Percentiles rank a stretch among this genome's conserved stretches.
Evolutionary conservation across 805 yeast species (phyloP).

Genomic region (Yamadazyma sp.): DNA sequence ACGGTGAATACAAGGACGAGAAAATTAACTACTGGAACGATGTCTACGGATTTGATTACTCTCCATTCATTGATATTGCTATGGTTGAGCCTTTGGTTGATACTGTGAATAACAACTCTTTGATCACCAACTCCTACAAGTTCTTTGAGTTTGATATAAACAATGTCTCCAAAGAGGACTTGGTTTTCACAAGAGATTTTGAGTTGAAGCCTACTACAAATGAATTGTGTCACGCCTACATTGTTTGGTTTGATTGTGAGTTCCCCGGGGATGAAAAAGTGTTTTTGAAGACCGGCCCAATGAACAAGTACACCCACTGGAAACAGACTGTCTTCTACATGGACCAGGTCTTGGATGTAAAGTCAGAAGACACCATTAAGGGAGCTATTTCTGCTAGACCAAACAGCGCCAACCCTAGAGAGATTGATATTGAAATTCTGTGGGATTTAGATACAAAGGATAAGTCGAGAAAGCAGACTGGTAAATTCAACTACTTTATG

Average conservation of each 20-base stretch:
- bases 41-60: conserved; percentile 94
- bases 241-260: conserved; percentile 93
- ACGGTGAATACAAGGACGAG: conserved; percentile 86
- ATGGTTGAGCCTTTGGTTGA: conserved; percentile 95
- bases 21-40: conserved; percentile 94
- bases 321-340: conserved; percentile 95
- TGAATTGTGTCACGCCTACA: conserved; percentile 83
- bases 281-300: conserved; percentile 90
- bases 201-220: conserved; percentile 69
- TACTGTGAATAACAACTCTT: conserved; percentile 72
- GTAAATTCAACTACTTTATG: conserved; percentile 68
- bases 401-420: conserved; percentile 77
- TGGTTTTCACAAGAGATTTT: conserved; percentile 74
- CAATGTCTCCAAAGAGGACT: conserved; percentile 79
- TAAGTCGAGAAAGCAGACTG: conserved; percentile 52
- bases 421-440: conserved; percentile 74
- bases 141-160: conserved; percentile 84
- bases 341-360: conserved; percentile 72
- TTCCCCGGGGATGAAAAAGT: conserved; percentile 75
- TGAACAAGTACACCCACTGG: conserved; percentile 95
- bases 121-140: conserved; percentile 72
- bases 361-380: conserved; percentile 70
- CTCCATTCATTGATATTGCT: conserved; percentile 84
- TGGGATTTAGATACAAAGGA: conserved; percentile 52
- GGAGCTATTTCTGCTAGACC: conserved; percentile 79